phyloP scores from a whole-genome alignment of 371 early-diverging fungal species.

The Haplosporangium sp. region DNA sequence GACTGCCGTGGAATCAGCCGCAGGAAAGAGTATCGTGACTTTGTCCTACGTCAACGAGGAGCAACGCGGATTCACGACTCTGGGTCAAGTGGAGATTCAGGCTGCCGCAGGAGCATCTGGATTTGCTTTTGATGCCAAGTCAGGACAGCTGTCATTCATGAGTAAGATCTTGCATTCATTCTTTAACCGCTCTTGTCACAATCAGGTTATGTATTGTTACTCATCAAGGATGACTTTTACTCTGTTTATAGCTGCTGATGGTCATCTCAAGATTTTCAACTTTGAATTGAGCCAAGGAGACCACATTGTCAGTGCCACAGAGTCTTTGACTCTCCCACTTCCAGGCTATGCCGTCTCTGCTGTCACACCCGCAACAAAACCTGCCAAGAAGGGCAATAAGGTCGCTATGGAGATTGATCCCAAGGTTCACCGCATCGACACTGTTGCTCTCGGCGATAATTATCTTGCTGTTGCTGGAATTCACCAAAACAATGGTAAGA shows the following conservation, averaged over 20 bases:
- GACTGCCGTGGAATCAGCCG: conserved; percentile 51
- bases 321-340: conserved; percentile 43
- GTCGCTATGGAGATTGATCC: conserved; percentile 12
- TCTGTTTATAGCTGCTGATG: conserved; percentile 25
- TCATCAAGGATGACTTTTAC: neutral
- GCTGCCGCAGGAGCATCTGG: conserved; percentile 34
- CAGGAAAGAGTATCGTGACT: conserved; percentile 35
- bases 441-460: conserved; percentile 59
- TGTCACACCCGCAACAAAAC: conserved; percentile 13
- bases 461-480: conserved; percentile 68
- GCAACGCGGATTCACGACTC: conserved; percentile 56
- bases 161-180: conserved; percentile 30
- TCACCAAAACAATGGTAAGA: conserved; percentile 55
- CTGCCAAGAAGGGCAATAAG: conserved; percentile 28
- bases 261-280: conserved; percentile 39
- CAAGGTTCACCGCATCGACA: conserved; percentile 23
- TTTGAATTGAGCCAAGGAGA: conserved; percentile 30
- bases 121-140: conserved; percentile 62
- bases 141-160: conserved; percentile 62
- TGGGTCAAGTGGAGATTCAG: conserved; percentile 36
- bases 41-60: conserved; percentile 65
- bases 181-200: too few species aligned
- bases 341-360: conserved; percentile 29
- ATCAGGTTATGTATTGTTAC: neutral
- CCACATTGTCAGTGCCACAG: conserved; percentile 25